Base-by-base conservation (phyloP, 192 early-diverging fungal species). In the Entomortierella beljakovae region DNA sequence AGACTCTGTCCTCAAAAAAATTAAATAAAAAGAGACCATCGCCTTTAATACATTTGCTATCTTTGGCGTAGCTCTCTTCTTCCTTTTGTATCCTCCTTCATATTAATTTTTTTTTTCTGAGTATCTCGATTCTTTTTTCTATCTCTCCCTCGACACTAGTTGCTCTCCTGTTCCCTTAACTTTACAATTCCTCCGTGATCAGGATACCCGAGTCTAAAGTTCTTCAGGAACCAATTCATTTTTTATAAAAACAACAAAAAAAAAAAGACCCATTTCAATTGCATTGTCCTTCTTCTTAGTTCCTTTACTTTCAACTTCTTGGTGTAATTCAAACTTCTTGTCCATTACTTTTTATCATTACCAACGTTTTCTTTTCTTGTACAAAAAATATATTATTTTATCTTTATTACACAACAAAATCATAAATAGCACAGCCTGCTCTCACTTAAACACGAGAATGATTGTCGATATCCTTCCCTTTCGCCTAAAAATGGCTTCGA, bases 401-500 rank as follows among this genome's bases (percentile, higher is more conserved):
- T 42, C 20, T 28, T 10, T 61, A 9, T 46, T 42, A 20, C 20
- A n/a, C 42, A 46, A 15, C 8, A 8, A 6, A 50, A 50, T 28
- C 6, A 3, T 8, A 26, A n/a, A 16, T 25, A 26, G 23, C 23
- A 53, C 23, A 3, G 2, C 51, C 51, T 53, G 51, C 9, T 53
- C 23, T 8, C 49, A 50, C 23, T 5, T 50, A 23, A 4, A 26
- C 8, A 33, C 3, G 3, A 76, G 16, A 23, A 77, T 77, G 73
- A 77, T 77, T 40, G 60, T 77, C 54, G 73, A 68, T 43, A 77
- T 77, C 28, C 73, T 77, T 57, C 73, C 73, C 7, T 77, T 77
- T 51, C 73, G 73, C 35, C 61, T 77, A 16, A 68, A 77, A 25
- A 54, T 77, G 60, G 73, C 73, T 3, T 77, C 73, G 6, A 58